Evolutionary conservation across 2,329 filamentous ascomycete species (phyloP).

Genomic region (Xylariaceae sp.): DNA sequence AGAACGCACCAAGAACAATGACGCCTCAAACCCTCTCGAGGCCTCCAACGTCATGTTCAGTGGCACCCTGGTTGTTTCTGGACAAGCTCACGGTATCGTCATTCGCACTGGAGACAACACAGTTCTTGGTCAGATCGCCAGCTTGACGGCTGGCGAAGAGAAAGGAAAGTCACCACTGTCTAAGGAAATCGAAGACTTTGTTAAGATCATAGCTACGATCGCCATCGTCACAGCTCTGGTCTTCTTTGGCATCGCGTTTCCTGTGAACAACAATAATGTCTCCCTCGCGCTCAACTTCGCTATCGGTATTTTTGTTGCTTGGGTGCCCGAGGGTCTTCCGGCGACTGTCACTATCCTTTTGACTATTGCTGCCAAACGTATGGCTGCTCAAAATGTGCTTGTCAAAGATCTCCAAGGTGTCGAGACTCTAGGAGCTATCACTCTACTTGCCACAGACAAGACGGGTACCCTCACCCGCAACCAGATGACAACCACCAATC

Average conservation of each 20-base stretch:
- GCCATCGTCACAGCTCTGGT: neutral
- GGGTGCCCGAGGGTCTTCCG: conserved; percentile 4
- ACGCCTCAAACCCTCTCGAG: neutral
- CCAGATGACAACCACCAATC: conserved; percentile 1
- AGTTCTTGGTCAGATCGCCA: conserved; percentile 3
- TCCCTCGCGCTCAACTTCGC: conserved; percentile 1
- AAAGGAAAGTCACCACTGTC: neutral
- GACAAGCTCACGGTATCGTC: conserved; percentile 1
- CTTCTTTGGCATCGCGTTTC: conserved; percentile 1
- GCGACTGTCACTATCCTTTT: conserved; percentile 1
- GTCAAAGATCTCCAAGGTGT: conserved; percentile 2
- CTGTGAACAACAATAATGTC: conserved; percentile 1
- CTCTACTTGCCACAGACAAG: conserved; percentile 3
- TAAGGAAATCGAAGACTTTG: conserved; percentile 1
- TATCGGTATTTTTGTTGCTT: conserved; percentile 2
- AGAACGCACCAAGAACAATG: neutral
- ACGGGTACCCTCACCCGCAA: conserved; percentile 3
- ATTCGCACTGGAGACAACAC: conserved; percentile 4
- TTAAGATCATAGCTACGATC: conserved; percentile 1
- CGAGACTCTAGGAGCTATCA: conserved; percentile 2
- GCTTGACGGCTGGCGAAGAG: neutral
- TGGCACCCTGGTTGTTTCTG: conserved; percentile 2
- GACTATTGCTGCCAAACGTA: conserved; percentile 2
- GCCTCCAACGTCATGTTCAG: neutral
- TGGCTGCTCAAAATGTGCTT: conserved; percentile 1